Percentiles rank a stretch among this genome's conserved stretches.
These are phyloP conservation scores for Globisporangium uncinulatum DNA, from an alignment of 352 stramenopile species.

Conservation along the genomic window DNA sequence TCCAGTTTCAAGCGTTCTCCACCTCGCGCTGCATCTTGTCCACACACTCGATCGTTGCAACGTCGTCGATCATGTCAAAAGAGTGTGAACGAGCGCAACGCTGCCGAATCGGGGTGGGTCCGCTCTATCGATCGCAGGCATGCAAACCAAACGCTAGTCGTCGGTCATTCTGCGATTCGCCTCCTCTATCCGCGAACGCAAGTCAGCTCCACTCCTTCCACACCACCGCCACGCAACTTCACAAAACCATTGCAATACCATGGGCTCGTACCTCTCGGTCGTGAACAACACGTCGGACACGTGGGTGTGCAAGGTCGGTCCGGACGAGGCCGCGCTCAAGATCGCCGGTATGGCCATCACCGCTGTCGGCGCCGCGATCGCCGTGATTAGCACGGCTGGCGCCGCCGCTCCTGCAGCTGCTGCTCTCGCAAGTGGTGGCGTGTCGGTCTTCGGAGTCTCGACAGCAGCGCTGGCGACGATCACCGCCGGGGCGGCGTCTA, in stretches of 20 bases:
- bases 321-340: constrained; percentile 33
- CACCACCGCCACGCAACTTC: too few species aligned
- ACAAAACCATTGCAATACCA: constrained; percentile 2
- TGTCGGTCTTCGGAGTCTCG: constrained; percentile 28
- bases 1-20: too few species aligned
- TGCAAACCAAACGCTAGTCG: too few species aligned
- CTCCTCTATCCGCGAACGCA: not conserved
- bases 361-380: constrained; percentile 19
- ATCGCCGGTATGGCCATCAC: constrained; percentile 25
- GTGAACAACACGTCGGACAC: constrained; percentile 34
- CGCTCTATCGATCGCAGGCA: not conserved
- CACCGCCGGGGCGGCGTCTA: constrained; percentile 6
- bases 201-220: not conserved
- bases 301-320: constrained; percentile 34
- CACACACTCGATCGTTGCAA: too few species aligned
- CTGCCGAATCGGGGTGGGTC: too few species aligned
- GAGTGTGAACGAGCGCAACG: too few species aligned
- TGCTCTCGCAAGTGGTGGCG: constrained; percentile 21
- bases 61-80: too few species aligned
- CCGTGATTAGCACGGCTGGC: constrained; percentile 21
- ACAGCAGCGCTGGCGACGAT: constrained; percentile 17
- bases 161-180: not conserved
- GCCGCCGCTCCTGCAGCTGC: constrained; percentile 23
- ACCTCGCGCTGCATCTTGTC: too few species aligned
- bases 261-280: constrained; percentile 45